Evolutionary conservation across 164 flowering plant species (phyloP), one percentile per base, ranked within the genome.

Genomic region (Liquidambar formosana): DNA sequence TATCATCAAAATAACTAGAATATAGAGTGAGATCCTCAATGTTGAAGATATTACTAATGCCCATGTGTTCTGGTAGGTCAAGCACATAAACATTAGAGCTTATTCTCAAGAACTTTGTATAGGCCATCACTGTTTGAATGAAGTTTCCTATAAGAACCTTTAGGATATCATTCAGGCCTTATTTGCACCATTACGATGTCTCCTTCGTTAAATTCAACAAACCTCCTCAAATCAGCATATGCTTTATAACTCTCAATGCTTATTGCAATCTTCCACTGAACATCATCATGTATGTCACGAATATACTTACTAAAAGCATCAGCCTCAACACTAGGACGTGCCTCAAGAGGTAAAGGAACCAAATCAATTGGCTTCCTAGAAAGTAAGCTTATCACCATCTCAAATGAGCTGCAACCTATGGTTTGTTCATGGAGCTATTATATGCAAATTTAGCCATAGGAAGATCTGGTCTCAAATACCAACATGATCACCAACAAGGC

Each of bases 181-280:
- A 65, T 52, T 2, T 15, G 26, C 23, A 65, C 46, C 59, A 65
- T 65, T 12, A 65, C 59, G 60, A 65, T 65, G 45, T 65, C 27
- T 18, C 59, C 60, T 21, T 52, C 48, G 2, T 65, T 52, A 22
- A 65, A 65, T 27, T 49, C 45, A 63, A 6, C 44, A 27, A 26
- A 48, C 11, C 12, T 27, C 14, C 13, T 26, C 3, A 14, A 48
- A 49, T 64, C 57, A 63, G 41, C 33, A 27, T 21, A 21, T 43
- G 23, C 9, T 14, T 49, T 64, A 5, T 64, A 49, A n/a, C 14
- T 18, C 22, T 48, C n/a, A 19, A 28, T 65, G 60, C 48, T n/a
- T 18, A 41, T 5, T 1, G 59, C n/a, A 25, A 52, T 52, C 16
- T 11, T 65, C 11, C 25, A 10, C 8, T 8, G 14, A 15, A 53